These are phyloP conservation scores for Picochlorum sp. DNA, from an alignment of 139 green algal genomes.

Conservation along the genomic window DNA sequence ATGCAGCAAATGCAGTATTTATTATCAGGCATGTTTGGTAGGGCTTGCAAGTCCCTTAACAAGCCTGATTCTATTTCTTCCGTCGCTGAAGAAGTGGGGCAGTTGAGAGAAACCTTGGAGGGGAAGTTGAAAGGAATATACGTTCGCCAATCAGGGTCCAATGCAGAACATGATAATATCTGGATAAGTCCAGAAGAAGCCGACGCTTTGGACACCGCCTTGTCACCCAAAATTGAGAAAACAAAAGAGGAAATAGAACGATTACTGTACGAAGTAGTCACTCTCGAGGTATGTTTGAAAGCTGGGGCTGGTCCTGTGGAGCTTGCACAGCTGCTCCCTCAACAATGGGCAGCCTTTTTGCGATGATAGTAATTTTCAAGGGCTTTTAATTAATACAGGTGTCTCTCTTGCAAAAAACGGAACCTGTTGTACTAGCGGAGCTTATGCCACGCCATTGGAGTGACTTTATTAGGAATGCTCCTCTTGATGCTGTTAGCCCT, in stretches of 20 bases:
- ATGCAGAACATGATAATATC: slow-evolving; percentile 30
- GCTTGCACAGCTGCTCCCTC: slow-evolving; percentile 70
- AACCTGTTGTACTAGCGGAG: slow-evolving; percentile 64
- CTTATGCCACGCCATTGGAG: slow-evolving; percentile 75
- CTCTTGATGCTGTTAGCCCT: slow-evolving; percentile 46
- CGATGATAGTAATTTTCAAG: slow-evolving; percentile 7
- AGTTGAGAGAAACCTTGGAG: slow-evolving; percentile 23
- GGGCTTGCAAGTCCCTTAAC: slow-evolving; percentile 36
- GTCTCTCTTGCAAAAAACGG: slow-evolving; percentile 29
- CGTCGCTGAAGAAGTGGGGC: neutral
- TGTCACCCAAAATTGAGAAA: slow-evolving; percentile 74
- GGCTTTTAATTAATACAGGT: slow-evolving; percentile 37
- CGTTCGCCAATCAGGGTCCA: neutral
- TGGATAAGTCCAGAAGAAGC: slow-evolving; percentile 73
- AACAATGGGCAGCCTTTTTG: slow-evolving; percentile 78
- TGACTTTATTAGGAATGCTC: slow-evolving; percentile 71
- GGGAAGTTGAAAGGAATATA: slow-evolving; percentile 20
- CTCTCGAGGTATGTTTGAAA: slow-evolving; percentile 40
- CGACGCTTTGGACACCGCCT: slow-evolving; percentile 41
- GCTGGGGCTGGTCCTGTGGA: slow-evolving; percentile 39
- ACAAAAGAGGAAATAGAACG: slow-evolving; percentile 42
- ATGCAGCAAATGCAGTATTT: slow-evolving; percentile 53
- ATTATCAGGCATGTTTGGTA: slow-evolving; percentile 27
- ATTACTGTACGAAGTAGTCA: slow-evolving; percentile 66
- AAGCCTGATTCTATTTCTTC: neutral